These are phyloP conservation scores for Penicillium pancosmium DNA, from an alignment of 495 filamentous ascomycete species.

Conservation along the genomic window DNA sequence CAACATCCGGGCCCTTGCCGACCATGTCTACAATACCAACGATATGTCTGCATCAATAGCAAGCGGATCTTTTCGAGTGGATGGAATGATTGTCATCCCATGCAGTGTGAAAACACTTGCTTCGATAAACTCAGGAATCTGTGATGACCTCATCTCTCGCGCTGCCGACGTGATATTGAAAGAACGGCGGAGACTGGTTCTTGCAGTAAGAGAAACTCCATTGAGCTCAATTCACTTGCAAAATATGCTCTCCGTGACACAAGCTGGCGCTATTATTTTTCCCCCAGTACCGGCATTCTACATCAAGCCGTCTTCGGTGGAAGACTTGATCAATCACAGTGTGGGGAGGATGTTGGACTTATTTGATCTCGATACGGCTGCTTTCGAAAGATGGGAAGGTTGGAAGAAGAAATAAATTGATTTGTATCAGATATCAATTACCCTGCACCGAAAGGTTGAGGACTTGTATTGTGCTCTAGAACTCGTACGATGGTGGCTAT, in stretches of 20 bases:
- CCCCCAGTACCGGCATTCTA: slow-evolving; percentile 50
- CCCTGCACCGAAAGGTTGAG: too few species aligned
- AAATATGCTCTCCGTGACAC: slow-evolving; percentile 46
- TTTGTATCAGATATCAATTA: too few species aligned
- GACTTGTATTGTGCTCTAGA: too few species aligned
- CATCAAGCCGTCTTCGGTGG: slow-evolving; percentile 33
- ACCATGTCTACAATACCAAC: slow-evolving; percentile 41
- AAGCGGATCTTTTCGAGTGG: slow-evolving; percentile 39
- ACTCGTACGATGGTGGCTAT: too few species aligned
- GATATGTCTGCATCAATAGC: slow-evolving; percentile 40
- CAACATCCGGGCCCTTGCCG: slow-evolving; percentile 38
- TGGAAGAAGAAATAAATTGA: slow-evolving; percentile 26
- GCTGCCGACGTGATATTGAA: slow-evolving; percentile 52
- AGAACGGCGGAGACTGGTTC: slow-evolving; percentile 42
- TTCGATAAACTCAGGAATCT: slow-evolving; percentile 25
- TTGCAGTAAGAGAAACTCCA: slow-evolving; percentile 48
- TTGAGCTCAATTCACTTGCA: slow-evolving; percentile 49
- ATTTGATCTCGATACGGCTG: slow-evolving; percentile 46
- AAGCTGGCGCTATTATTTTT: slow-evolving; percentile 43
- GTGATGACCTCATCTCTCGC: slow-evolving; percentile 49
- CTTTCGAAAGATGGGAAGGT: slow-evolving; percentile 46
- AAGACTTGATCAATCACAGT: slow-evolving; percentile 46
- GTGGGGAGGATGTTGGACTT: slow-evolving; percentile 49
- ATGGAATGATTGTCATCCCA: slow-evolving; percentile 45
- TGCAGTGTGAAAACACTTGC: slow-evolving; percentile 48